These are phyloP conservation scores for Diaporthe velutina DNA, from an alignment of 2,329 filamentous ascomycete genomes.

Conservation along the genomic window DNA sequence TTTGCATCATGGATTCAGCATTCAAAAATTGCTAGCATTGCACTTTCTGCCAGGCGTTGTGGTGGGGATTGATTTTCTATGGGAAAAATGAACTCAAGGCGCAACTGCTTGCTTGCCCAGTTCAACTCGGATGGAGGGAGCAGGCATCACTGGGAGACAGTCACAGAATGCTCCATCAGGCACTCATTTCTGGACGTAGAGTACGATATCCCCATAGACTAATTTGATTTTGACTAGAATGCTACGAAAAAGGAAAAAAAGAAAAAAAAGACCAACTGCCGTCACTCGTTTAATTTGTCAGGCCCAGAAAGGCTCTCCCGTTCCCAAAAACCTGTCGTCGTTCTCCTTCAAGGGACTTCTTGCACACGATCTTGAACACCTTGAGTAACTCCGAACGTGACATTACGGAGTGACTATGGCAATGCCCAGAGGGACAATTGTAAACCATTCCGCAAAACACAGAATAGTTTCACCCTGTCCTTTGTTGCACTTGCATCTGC, in stretches of 20 bases:
- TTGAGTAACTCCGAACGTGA: slow-evolving; percentile 5
- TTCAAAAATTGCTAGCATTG: slow-evolving; percentile 18
- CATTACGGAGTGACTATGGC: background rate
- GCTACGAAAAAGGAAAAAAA: slow-evolving; percentile 9
- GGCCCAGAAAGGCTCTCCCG: background rate
- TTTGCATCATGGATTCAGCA: slow-evolving; percentile 11
- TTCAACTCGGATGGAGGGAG: background rate
- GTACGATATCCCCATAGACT: slow-evolving; percentile 32
- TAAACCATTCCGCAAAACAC: background rate
- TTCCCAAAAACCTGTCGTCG: background rate
- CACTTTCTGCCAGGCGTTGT: slow-evolving; percentile 26
- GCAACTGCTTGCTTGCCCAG: background rate
- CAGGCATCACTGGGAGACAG: slow-evolving; percentile 20
- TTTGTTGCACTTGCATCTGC: background rate
- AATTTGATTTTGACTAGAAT: slow-evolving; percentile 23
- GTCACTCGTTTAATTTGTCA: slow-evolving; percentile 29
- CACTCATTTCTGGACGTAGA: slow-evolving; percentile 22
- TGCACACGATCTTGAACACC: background rate
- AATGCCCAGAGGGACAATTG: background rate
- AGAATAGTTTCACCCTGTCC: slow-evolving; percentile 2
- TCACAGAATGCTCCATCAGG: slow-evolving; percentile 20
- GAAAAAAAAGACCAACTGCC: slow-evolving; percentile 28
- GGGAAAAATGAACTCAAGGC: slow-evolving; percentile 18
- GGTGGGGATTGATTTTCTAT: slow-evolving; percentile 12
- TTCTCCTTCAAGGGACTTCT: background rate